These are phyloP conservation scores for Austroboletus novae-zelandiae DNA, from an alignment of 1,284 basidiomycete species.

Conservation along the genomic window DNA sequence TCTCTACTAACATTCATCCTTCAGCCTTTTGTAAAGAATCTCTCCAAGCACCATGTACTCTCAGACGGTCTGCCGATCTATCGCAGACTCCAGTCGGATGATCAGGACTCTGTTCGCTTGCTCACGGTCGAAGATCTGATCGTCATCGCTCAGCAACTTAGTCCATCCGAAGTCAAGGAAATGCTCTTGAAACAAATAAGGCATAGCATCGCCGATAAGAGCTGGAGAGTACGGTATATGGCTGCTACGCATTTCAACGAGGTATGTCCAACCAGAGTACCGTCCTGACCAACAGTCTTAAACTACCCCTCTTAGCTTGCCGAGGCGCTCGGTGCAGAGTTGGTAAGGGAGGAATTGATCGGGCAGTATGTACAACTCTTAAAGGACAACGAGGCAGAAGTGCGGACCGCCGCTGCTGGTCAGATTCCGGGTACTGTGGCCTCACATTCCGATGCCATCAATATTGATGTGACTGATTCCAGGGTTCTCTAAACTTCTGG, in stretches of 20 bases:
- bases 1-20: constrained; percentile 5
- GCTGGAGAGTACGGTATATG: constrained; percentile 99
- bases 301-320: constrained; percentile 60
- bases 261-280: constrained; percentile 40
- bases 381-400: constrained; percentile 99
- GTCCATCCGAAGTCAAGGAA: constrained; percentile 86
- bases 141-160: constrained; percentile 83
- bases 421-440: constrained; percentile 85
- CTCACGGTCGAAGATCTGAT: constrained; percentile 97
- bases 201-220: constrained; percentile 90
- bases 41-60: constrained; percentile 78
- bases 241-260: constrained; percentile 98
- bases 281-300: constrained; percentile 2
- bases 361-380: constrained; percentile 91
- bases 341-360: constrained; percentile 94
- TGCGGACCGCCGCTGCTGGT: constrained; percentile 92
- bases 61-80: constrained; percentile 92
- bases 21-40: constrained; percentile 76
- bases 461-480: constrained; percentile 8
- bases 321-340: constrained; percentile 85
- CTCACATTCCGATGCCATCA: neutral
- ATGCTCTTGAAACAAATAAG: constrained; percentile 88
- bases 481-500: constrained; percentile 96
- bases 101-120: constrained; percentile 97
- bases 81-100: constrained; percentile 91